Conservation (phyloP, 768 basidiomycete genomes). For the Rhodotorula toruloides region DNA sequence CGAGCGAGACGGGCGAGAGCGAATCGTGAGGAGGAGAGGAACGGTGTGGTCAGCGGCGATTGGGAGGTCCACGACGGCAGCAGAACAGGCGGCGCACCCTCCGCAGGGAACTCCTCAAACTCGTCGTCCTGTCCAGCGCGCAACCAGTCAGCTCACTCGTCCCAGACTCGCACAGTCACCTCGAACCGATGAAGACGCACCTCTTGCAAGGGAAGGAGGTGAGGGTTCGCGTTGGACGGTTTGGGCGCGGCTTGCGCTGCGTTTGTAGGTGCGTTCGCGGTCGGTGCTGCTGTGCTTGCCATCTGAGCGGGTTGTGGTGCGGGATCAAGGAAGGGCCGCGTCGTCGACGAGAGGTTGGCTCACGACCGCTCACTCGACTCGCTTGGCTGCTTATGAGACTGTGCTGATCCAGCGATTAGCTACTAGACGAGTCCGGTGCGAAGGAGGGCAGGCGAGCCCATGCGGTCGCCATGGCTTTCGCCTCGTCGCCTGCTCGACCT, state of each 20-base stretch:
- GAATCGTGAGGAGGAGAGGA: background rate
- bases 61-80: background rate
- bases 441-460: too few relatives aligned
- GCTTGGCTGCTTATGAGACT: too few relatives aligned
- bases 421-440: too few relatives aligned
- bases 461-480: too few relatives aligned
- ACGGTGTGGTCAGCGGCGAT: background rate
- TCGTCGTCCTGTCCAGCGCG: constrained; percentile 39
- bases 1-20: background rate
- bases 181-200: background rate
- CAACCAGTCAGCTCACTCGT: background rate
- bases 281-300: constrained; percentile 1
- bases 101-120: constrained; percentile 43
- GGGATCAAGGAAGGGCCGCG: background rate
- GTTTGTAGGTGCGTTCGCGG: background rate
- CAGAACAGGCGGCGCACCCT: constrained; percentile 22
- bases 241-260: background rate
- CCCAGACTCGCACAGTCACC: background rate
- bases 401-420: too few relatives aligned
- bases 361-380: too few relatives aligned
- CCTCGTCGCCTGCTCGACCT: too few relatives aligned
- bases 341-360: too few relatives aligned
- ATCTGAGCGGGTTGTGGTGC: background rate
- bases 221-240: constrained; percentile 15
- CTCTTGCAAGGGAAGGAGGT: constrained; percentile 28